phyloP scores from a whole-genome alignment of 2,329 filamentous ascomycete species.

The Grosmannia penicillata region DNA sequence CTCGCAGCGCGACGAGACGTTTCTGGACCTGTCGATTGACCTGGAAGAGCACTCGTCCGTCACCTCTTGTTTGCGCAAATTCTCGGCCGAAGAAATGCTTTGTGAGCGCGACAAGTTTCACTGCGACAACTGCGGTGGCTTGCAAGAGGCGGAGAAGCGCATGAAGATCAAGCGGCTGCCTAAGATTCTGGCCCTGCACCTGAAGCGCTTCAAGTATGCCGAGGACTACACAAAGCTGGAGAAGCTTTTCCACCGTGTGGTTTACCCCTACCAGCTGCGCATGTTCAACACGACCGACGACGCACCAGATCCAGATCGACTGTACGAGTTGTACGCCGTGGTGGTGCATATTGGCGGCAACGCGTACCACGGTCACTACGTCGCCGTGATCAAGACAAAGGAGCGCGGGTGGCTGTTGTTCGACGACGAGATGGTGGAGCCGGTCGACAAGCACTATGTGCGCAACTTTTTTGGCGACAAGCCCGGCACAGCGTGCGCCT shows the following conservation, averaged over 20 bases:
- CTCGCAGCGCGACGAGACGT: constrained; percentile 89
- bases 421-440: constrained; percentile 97
- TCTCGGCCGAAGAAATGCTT: constrained; percentile 96
- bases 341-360: constrained; percentile 95
- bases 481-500: constrained; percentile 80
- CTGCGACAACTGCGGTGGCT: constrained; percentile 88
- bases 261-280: constrained; percentile 91
- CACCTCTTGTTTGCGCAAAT: constrained; percentile 86
- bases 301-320: constrained; percentile 76
- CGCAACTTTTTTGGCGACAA: constrained; percentile 95
- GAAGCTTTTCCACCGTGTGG: constrained; percentile 91
- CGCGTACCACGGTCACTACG: constrained; percentile 94
- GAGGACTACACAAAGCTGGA: constrained; percentile 87
- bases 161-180: constrained; percentile 98
- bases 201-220: constrained; percentile 97
- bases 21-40: constrained; percentile 91
- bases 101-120: constrained; percentile 98
- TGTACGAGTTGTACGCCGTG: constrained; percentile 95
- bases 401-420: constrained; percentile 93
- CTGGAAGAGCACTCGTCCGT: constrained; percentile 91
- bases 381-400: constrained; percentile 93
- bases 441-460: constrained; percentile 91
- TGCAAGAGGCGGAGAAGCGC: constrained; percentile 95
- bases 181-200: constrained; percentile 76
- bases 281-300: constrained; percentile 97